Evolutionary conservation across 2,329 filamentous ascomycete species (phyloP).

Genomic region (Aplosporella prunicola): DNA sequence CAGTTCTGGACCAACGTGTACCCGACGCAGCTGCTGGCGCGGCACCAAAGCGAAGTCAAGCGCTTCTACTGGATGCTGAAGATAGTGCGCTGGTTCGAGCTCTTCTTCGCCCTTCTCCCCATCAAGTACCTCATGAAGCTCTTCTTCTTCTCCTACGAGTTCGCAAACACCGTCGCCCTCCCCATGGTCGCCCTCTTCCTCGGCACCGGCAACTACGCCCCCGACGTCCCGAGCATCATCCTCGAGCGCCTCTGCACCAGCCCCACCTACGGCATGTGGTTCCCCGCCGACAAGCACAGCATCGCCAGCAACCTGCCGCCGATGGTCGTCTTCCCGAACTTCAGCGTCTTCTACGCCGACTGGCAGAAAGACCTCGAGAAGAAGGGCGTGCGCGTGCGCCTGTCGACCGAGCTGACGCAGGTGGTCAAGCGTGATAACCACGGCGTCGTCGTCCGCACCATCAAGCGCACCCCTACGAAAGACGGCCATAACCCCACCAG

Average conservation of each 20-base stretch:
- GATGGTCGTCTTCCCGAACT: slow-evolving; percentile 55
- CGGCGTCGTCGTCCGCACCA: slow-evolving; percentile 42
- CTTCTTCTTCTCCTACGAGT: slow-evolving; percentile 60
- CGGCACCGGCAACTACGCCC: slow-evolving; percentile 65
- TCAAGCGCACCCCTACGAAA: slow-evolving; percentile 32
- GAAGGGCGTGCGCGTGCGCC: slow-evolving; percentile 47
- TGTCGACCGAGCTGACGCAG: slow-evolving; percentile 46
- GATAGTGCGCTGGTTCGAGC: slow-evolving; percentile 50
- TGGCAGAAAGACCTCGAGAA: slow-evolving; percentile 48
- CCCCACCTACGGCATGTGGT: slow-evolving; percentile 52
- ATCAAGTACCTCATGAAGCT: slow-evolving; percentile 57
- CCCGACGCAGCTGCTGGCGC: slow-evolving; percentile 48
- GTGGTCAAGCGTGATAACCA: slow-evolving; percentile 43
- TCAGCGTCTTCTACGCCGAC: slow-evolving; percentile 50
- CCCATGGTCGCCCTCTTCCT: slow-evolving; percentile 66
- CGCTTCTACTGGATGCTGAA: slow-evolving; percentile 46
- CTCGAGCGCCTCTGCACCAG: slow-evolving; percentile 44
- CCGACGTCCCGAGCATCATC: slow-evolving; percentile 60
- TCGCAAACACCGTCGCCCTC: slow-evolving; percentile 60
- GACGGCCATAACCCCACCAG: slow-evolving; percentile 39
- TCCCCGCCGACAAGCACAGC: slow-evolving; percentile 39
- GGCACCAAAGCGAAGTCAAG: slow-evolving; percentile 47
- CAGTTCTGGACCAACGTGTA: slow-evolving; percentile 59
- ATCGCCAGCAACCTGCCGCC: slow-evolving; percentile 43
- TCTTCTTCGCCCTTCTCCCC: slow-evolving; percentile 49